Evolutionary conservation across 23 red algal genomes (phyloP), one percentile per base, ranked within the genome.

Genomic region (Gracilaria vermiculophylla): DNA sequence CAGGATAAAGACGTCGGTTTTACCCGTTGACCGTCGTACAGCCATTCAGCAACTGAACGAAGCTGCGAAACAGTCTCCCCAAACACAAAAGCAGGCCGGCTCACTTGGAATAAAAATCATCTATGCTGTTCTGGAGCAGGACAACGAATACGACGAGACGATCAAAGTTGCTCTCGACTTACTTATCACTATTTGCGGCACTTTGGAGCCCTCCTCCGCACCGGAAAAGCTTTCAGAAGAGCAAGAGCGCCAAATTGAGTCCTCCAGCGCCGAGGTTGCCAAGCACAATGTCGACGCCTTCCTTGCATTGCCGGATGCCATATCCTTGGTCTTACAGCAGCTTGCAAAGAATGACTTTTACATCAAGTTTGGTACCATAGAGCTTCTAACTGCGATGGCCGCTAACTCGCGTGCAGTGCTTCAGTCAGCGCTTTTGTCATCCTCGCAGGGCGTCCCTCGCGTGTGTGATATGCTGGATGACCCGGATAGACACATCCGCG

Each of bases 51-150:
- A 81, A 27, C 91, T 98, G 11, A 64, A 37, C 67, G 89, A 89
- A 34, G 77, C 86, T 24, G 78, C 86, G 4, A 69, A 66, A 37
- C 58, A 35, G 71, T 76, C 53, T 62, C 79, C 83, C 29, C 70
- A 67, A 48, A 33, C 20, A 28, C 88, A 92, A 80, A 54, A 40
- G 19, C 88, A 95, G 65, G 73, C 92, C 44, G 92, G 84, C 20
- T 39, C 60, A n/a, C 60, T 81, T 37, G 92, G 61, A 15, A 67
- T 73, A 15, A 85, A 80, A 54, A 58, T 95, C 24, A 74, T 98
- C 32, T 71, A 83, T 53, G 96, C 96, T n/a, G 82, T 98, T 45
- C 65, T 98, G 23, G 92, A 98, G 79, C 96, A 98, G 86, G 96
- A 98, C 52, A 53, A 84, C 19, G 85, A 83, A 20, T 85, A 90